A percentile compares a stretch with the other conserved stretches of the same genome.
Evolutionary conservation across 352 stramenopile genomes (phyloP).

Genomic region (Phytopythium aichiense): DNA sequence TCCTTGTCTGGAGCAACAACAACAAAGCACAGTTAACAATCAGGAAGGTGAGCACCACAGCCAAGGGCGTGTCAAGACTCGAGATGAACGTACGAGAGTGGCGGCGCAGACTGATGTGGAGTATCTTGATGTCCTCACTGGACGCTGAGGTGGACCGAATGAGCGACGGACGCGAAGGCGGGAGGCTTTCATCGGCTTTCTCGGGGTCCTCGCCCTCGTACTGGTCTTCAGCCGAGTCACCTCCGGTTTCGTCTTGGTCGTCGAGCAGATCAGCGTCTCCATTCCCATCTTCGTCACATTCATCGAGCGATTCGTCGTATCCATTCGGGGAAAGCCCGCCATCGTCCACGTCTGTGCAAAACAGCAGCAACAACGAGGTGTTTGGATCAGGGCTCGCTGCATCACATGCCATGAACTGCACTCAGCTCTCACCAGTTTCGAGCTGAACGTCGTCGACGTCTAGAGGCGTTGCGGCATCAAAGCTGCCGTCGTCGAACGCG

Average conservation of each 20-base stretch:
- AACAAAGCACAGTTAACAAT: background rate
- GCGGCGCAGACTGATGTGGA: conserved; percentile 48
- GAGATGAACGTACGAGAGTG: conserved; percentile 37
- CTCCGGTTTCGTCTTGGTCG: conserved; percentile 9
- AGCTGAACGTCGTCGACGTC: conserved; percentile 58
- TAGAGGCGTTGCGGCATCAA: conserved; percentile 22
- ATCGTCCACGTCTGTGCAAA: conserved; percentile 29
- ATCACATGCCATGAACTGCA: background rate
- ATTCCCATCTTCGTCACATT: conserved; percentile 17
- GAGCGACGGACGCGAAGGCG: conserved; percentile 2
- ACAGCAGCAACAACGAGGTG: background rate
- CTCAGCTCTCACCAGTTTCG: conserved; percentile 32
- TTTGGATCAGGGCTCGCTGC: background rate
- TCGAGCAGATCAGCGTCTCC: conserved; percentile 12
- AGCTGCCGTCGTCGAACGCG: conserved; percentile 45
- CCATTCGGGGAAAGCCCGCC: conserved; percentile 19
- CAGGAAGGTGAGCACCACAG: background rate
- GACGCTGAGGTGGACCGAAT: conserved; percentile 8
- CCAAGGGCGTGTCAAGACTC: background rate
- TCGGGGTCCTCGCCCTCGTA: conserved; percentile 5
- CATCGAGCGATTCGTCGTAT: conserved; percentile 21
- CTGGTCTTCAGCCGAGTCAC: conserved; percentile 14
- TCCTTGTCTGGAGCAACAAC: background rate
- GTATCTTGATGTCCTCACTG: conserved; percentile 57
- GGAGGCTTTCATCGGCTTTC: conserved; percentile 3